Conservation (phyloP, 768 basidiomycete species). For the Goffeauzyma gilvescens region DNA sequence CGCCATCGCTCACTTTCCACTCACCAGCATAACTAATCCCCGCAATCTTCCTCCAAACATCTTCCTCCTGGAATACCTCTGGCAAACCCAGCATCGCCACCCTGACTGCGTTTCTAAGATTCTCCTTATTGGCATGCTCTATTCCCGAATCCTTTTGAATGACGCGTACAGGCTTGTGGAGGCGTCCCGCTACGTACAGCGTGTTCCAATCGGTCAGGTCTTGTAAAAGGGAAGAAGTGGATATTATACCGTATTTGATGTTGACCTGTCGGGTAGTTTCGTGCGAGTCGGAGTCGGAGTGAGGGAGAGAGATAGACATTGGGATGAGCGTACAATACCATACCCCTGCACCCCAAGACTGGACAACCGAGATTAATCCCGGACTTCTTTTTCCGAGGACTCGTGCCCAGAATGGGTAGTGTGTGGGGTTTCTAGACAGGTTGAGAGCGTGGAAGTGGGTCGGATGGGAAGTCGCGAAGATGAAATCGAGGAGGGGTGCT, state of each 20-base stretch:
- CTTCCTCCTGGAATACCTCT: slow-evolving; percentile 54
- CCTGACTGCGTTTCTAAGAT: slow-evolving; percentile 73
- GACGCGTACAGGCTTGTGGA: slow-evolving; percentile 65
- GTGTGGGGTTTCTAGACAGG: slow-evolving; percentile 71
- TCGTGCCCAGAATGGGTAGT: slow-evolving; percentile 82
- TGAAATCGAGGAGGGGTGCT: slow-evolving; percentile 79
- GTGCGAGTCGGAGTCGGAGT: neutral
- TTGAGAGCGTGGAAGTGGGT: slow-evolving; percentile 90
- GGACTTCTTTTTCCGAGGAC: slow-evolving; percentile 63
- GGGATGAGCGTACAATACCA: slow-evolving; percentile 68
- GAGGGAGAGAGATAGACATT: slow-evolving; percentile 30
- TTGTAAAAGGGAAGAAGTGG: slow-evolving; percentile 66
- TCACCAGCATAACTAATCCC: slow-evolving; percentile 51
- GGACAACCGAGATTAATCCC: slow-evolving; percentile 56
- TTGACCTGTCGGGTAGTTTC: slow-evolving; percentile 36
- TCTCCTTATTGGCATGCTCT: slow-evolving; percentile 86
- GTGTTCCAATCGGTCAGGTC: slow-evolving; percentile 85
- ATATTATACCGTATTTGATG: slow-evolving; percentile 93
- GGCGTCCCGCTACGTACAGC: slow-evolving; percentile 80
- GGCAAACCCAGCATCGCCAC: slow-evolving; percentile 77
- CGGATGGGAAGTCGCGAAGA: slow-evolving; percentile 86
- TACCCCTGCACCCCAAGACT: slow-evolving; percentile 55
- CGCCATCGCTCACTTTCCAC: neutral
- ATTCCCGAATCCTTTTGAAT: slow-evolving; percentile 42
- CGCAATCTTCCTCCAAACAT: slow-evolving; percentile 70